These are phyloP conservation scores for Fusarium temperatum DNA, from an alignment of 2,329 filamentous ascomycete species.

Conservation along the genomic window DNA sequence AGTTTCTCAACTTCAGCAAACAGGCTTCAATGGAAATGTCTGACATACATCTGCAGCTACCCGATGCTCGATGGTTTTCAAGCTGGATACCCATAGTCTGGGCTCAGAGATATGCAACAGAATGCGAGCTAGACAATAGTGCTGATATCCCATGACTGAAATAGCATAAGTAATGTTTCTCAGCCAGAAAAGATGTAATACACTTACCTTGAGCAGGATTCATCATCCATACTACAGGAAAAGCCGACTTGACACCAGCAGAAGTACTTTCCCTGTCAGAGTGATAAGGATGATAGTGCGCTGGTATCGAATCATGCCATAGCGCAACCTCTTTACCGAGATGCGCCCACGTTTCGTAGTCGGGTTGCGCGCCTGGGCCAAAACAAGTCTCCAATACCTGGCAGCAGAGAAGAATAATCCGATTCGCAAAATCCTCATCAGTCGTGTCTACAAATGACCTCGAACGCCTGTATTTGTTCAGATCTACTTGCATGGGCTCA, in stretches of 20 bases:
- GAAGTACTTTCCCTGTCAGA: constrained; percentile 21
- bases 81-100: not conserved
- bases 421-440: constrained; percentile 42
- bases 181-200: fast-evolving
- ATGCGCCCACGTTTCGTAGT: constrained; percentile 25
- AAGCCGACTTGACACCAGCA: not conserved
- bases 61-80: not conserved
- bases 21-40: fast-evolving
- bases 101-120: not conserved
- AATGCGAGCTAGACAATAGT: not conserved
- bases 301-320: constrained; percentile 37
- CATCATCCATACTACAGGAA: constrained; percentile 30
- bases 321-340: constrained; percentile 32
- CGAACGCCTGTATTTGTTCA: constrained; percentile 47
- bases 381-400: constrained; percentile 47
- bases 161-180: not conserved
- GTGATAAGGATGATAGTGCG: not conserved
- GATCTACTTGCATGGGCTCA: constrained; percentile 47
- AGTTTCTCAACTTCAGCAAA: not conserved
- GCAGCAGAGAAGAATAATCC: constrained; percentile 40
- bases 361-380: constrained; percentile 44
- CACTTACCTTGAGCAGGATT: not conserved
- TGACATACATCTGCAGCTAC: not conserved
- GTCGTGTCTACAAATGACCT: constrained; percentile 35
- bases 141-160: not conserved